Evolutionary conservation across 768 basidiomycete genomes (phyloP).

Genomic region (Mycena vitilis): DNA sequence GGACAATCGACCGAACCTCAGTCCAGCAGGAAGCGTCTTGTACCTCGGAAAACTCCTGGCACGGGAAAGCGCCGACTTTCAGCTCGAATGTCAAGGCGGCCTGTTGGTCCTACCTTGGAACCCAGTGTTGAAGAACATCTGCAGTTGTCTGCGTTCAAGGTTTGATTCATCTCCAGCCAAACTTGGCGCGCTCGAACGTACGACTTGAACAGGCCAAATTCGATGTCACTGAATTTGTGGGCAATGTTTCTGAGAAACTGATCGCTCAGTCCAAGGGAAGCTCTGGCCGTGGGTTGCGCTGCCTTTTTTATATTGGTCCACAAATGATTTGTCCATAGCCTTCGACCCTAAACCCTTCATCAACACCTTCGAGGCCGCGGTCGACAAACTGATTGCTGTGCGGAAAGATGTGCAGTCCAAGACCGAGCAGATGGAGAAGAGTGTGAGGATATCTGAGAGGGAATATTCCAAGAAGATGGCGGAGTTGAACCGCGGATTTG

Average conservation of each 20-base stretch:
- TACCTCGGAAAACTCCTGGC: no score
- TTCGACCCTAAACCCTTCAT: constrained; percentile 96
- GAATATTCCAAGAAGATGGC: constrained; percentile 95
- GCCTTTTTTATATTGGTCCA: not conserved
- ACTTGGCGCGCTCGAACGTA: constrained; percentile 27
- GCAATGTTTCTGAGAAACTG: constrained; percentile 86
- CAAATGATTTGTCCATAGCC: constrained; percentile 59
- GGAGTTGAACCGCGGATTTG: constrained; percentile 94
- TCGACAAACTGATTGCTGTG: constrained; percentile 88
- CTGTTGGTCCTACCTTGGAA: constrained; percentile 52
- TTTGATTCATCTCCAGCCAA: constrained; percentile 36
- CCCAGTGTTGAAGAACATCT: constrained; percentile 65
- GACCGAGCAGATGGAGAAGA: constrained; percentile 93
- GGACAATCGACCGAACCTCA: no score
- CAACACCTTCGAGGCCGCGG: constrained; percentile 88
- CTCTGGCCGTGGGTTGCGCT: constrained; percentile 71
- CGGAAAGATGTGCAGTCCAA: constrained; percentile 91
- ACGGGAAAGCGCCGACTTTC: no score
- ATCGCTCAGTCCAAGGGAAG: constrained; percentile 87
- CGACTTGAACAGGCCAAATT: constrained; percentile 76
- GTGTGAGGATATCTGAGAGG: constrained; percentile 86
- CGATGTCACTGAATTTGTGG: constrained; percentile 91
- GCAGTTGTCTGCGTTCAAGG: constrained; percentile 67
- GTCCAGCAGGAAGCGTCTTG: no score
- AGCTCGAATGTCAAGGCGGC: constrained; percentile 33